phyloP scores from a whole-genome alignment of 1,139 yeast genomes.

The Suhomyces bribrorum region DNA sequence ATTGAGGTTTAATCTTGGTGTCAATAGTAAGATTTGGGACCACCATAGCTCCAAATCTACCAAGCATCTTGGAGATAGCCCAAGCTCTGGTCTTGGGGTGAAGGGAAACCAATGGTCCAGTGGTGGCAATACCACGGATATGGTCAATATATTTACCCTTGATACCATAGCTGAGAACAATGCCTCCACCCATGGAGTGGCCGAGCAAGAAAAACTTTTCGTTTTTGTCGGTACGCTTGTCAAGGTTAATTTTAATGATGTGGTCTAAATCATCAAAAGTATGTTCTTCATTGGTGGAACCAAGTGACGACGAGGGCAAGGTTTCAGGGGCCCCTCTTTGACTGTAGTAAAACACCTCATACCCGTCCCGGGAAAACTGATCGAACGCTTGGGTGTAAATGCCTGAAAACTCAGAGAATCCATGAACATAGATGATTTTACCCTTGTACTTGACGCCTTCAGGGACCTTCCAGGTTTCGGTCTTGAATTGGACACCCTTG shows the following conservation, averaged over 20 bases:
- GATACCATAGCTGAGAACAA: slow-evolving; percentile 70
- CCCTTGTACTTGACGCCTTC: slow-evolving; percentile 46
- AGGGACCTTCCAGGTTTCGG: slow-evolving; percentile 44
- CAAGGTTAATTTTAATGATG: slow-evolving; percentile 47
- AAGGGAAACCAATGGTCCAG: slow-evolving; percentile 67
- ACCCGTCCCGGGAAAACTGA: slow-evolving; percentile 58
- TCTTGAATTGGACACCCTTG: slow-evolving; percentile 42
- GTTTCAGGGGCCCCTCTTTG: slow-evolving; percentile 91
- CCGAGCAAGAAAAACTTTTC: slow-evolving; percentile 67
- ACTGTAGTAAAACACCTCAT: slow-evolving; percentile 75
- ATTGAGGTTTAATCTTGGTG: slow-evolving; percentile 55
- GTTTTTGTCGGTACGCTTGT: slow-evolving; percentile 21
- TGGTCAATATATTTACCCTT: slow-evolving; percentile 58
- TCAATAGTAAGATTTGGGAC: slow-evolving; percentile 59
- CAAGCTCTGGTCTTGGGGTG: slow-evolving; percentile 64
- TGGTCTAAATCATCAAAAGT: slow-evolving; percentile 71
- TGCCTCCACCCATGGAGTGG: slow-evolving; percentile 97
- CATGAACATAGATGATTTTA: slow-evolving; percentile 69
- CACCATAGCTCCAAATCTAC: slow-evolving; percentile 50
- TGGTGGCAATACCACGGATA: slow-evolving; percentile 57
- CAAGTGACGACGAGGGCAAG: slow-evolving; percentile 57
- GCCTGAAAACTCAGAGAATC: slow-evolving; percentile 69
- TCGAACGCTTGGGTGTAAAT: slow-evolving; percentile 63
- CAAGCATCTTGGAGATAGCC: slow-evolving; percentile 41
- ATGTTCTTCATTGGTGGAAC: slow-evolving; percentile 64